Base-by-base conservation (phyloP, 2,329 filamentous ascomycete genomes). In the Furcasterigmium sp. region DNA sequence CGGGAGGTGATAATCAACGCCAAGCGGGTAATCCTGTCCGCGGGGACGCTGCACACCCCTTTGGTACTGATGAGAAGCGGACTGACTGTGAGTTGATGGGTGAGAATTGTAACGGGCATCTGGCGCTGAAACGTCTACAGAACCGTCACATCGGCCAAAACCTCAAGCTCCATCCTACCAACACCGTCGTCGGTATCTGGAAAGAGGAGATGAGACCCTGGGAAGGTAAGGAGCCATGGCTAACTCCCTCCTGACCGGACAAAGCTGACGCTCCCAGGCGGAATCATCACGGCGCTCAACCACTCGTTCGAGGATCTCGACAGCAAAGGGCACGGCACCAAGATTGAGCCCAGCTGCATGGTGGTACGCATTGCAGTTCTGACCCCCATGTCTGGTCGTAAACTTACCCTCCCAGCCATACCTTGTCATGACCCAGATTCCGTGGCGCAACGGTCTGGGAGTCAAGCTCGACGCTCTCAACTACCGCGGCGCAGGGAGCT, bases 81-180 rank as follows among this genome's bases (percentile, higher is more conserved):
- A 2, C 62, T 96, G 39, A 83, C 77, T 58, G 80, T 82, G 53
- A 58, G 69, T 54, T 51, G 14, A 13, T 18, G 19, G 13, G 23
- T 26, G 6, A 3, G 7, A 21, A 23, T n/a, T n/a, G n/a, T n/a
- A n/a, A n/a, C n/a, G n/a, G n/a, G n/a, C n/a, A n/a, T n/a, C n/a
- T 21, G 28, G 19, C 5, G 11, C 14, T 28, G 8, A n/a, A 2
- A 20, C 9, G 35, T 3, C 19, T 34, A 13, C 55, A 81, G 69
- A 95, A 95, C 58, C 73, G 74, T 4, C 83, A 95, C 44, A 84
- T 96, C 49, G 91, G 91, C 20, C 77, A 75, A 8, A 87, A 96
- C 54, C 76, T 96, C 4, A 74, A 93, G 54, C 63, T 95, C 1
- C 91, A 97, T 56, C 91, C 90, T 2, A 83, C 82, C 56, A 75